These are phyloP conservation scores for Podospora appendiculata DNA, from an alignment of 495 filamentous ascomycete species.

Conservation along the genomic window DNA sequence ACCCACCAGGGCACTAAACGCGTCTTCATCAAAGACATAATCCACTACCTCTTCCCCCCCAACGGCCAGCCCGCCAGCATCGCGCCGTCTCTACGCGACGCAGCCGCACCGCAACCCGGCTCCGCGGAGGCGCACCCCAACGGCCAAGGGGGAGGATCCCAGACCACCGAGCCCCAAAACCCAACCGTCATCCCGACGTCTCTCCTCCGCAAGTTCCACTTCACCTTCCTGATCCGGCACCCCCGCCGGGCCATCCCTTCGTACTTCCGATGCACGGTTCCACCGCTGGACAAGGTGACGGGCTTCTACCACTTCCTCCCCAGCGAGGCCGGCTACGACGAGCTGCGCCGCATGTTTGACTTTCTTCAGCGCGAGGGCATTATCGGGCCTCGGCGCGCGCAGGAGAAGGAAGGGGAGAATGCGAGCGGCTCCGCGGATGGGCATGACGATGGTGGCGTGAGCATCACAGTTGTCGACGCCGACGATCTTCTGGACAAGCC, in stretches of 20 bases:
- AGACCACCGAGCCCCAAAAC: slow-evolving; percentile 23
- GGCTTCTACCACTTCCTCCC: slow-evolving; percentile 83
- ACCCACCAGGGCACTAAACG: slow-evolving; percentile 53
- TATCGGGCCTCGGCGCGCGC: slow-evolving; percentile 34
- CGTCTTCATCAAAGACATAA: slow-evolving; percentile 96
- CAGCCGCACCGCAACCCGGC: slow-evolving; percentile 55
- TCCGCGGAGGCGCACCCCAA: slow-evolving; percentile 8
- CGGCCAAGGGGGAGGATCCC: slow-evolving; percentile 11
- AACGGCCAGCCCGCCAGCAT: slow-evolving; percentile 55
- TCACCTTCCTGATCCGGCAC: slow-evolving; percentile 96
- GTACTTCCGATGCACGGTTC: slow-evolving; percentile 93
- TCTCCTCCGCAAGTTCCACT: slow-evolving; percentile 70
- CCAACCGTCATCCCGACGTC: slow-evolving; percentile 69
- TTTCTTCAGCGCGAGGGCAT: slow-evolving; percentile 57
- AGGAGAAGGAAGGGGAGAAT: not conserved
- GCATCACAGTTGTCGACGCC: slow-evolving; percentile 85
- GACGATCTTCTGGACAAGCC: slow-evolving; percentile 89
- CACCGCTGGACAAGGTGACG: slow-evolving; percentile 70
- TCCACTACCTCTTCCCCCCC: slow-evolving; percentile 79
- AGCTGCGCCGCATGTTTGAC: slow-evolving; percentile 79
- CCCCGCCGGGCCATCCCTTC: slow-evolving; percentile 79
- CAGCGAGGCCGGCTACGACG: slow-evolving; percentile 80
- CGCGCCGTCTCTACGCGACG: slow-evolving; percentile 58
- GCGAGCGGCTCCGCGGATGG: no score
- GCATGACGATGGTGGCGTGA: slow-evolving; percentile 17